phyloP scores from a whole-genome alignment of 805 yeast species.

The Myxozyma nipponensis region DNA sequence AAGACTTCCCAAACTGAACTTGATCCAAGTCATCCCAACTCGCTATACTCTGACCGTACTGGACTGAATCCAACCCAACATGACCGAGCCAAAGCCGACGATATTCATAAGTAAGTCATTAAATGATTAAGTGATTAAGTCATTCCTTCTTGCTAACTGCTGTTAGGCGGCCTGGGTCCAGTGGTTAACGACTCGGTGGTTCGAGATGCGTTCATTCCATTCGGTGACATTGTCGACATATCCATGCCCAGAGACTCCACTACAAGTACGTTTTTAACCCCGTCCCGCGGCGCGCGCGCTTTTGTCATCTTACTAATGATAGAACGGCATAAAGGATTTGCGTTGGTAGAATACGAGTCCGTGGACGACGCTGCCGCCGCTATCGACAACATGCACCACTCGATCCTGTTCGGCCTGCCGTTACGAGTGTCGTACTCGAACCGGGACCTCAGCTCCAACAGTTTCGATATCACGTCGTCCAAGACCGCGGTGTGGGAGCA shows the following conservation, averaged over 20 bases:
- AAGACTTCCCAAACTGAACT: too few relatives aligned
- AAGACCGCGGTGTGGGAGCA: conserved; percentile 26
- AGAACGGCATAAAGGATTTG: conserved; percentile 29
- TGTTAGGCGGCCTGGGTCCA: conserved; percentile 21
- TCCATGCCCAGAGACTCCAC: conserved; percentile 18
- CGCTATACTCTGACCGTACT: too few relatives aligned
- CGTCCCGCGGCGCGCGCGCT: too few relatives aligned
- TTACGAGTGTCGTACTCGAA: conserved; percentile 30
- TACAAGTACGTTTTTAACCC: conserved; percentile 25
- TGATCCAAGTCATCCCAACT: too few relatives aligned
- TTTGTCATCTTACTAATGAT: background rate
- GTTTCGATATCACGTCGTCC: conserved; percentile 16
- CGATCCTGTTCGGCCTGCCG: conserved; percentile 31
- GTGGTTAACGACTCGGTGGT: conserved; percentile 26
- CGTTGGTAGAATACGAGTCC: conserved; percentile 33
- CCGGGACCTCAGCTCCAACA: conserved; percentile 11
- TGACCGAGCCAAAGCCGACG: conserved; percentile 7
- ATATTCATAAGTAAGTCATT: conserved; percentile 13
- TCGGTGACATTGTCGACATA: conserved; percentile 35
- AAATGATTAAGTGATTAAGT: background rate
- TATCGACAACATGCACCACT: conserved; percentile 35
- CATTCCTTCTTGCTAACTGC: background rate
- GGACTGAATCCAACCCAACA: conserved; percentile 6
- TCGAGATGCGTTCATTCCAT: conserved; percentile 32
- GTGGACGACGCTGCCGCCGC: conserved; percentile 37